A percentile compares a stretch with the other conserved stretches of the same genome.
phyloP scores from a whole-genome alignment of 768 basidiomycete species.

The Pulveroboletus sp. region DNA sequence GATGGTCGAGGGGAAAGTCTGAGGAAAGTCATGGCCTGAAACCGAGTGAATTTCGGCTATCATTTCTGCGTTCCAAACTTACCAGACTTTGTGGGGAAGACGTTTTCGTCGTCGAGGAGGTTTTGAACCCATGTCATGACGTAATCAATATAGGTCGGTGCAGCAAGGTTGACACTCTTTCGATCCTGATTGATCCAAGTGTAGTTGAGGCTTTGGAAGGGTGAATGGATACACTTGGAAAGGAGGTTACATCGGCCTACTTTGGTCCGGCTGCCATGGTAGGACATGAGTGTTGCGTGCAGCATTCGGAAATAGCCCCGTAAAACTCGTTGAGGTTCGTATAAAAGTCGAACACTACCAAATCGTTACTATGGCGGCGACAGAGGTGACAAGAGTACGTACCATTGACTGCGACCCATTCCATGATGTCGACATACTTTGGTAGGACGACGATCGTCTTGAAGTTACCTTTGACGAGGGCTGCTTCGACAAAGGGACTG shows the following conservation, averaged over 20 bases:
- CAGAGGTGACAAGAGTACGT: conserved; percentile 28
- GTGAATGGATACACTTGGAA: not conserved
- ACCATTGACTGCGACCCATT: conserved; percentile 97
- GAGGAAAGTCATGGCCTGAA: conserved; percentile 82
- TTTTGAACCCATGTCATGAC: conserved; percentile 98
- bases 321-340: conserved; percentile 97
- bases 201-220: conserved; percentile 71
- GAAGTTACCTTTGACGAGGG: conserved; percentile 96
- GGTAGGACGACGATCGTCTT: conserved; percentile 97
- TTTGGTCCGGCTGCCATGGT: conserved; percentile 87
- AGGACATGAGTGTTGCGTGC: conserved; percentile 86
- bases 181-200: conserved; percentile 93
- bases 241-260: conserved; percentile 45
- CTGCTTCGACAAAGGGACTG: conserved; percentile 92
- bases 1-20: conserved; percentile 82
- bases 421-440: conserved; percentile 93
- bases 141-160: conserved; percentile 96
- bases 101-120: conserved; percentile 88
- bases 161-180: conserved; percentile 82
- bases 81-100: conserved; percentile 97
- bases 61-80: conserved; percentile 20
- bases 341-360: conserved; percentile 92
- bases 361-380: not conserved
- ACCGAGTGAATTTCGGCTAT: not conserved
- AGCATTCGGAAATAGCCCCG: conserved; percentile 89